A percentile compares a stretch with the other conserved stretches of the same genome.
Conservation (phyloP, 2,329 filamentous ascomycete genomes). For the Rugonectria rugulosa region DNA sequence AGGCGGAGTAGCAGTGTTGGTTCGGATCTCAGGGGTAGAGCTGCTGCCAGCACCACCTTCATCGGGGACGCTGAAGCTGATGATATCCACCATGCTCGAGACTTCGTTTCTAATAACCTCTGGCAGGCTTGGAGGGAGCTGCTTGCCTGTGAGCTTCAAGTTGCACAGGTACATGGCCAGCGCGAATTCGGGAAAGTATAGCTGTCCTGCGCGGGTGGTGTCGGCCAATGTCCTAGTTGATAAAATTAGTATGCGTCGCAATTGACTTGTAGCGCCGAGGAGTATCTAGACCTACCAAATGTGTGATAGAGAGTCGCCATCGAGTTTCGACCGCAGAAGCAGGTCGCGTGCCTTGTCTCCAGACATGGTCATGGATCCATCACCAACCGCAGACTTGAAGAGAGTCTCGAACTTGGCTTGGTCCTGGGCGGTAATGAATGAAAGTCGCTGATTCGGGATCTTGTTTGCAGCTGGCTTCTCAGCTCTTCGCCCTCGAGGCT, state of each 20-base stretch:
- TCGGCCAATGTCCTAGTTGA: slow-evolving; percentile 81
- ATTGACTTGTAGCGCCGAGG: not conserved
- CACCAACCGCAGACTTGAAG: slow-evolving; percentile 93
- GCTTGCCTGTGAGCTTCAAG: slow-evolving; percentile 85
- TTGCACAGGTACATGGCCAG: slow-evolving; percentile 99
- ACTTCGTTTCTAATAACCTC: slow-evolving; percentile 95
- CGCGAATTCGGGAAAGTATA: slow-evolving; percentile 97
- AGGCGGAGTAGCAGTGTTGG: slow-evolving; percentile 57
- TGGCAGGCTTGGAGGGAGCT: slow-evolving; percentile 76
- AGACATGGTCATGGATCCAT: slow-evolving; percentile 83
- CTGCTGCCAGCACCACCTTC: slow-evolving; percentile 61
- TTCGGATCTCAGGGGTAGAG: slow-evolving; percentile 73
- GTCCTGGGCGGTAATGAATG: slow-evolving; percentile 94
- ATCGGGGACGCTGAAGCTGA: slow-evolving; percentile 90
- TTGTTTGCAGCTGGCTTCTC: slow-evolving; percentile 66
- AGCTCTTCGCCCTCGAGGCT: slow-evolving; percentile 54
- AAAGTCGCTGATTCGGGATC: slow-evolving; percentile 93
- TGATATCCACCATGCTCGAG: slow-evolving; percentile 99
- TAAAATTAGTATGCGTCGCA: slow-evolving; percentile 21
- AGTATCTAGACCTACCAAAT: slow-evolving; percentile 77
- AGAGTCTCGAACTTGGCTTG: slow-evolving; percentile 97
- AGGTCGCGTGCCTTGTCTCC: slow-evolving; percentile 93
- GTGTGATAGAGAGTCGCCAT: slow-evolving; percentile 86
- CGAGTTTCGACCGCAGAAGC: slow-evolving; percentile 84
- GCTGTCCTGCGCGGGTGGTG: slow-evolving; percentile 93